These are phyloP conservation scores for Xanthoconium purpureum DNA, from an alignment of 768 basidiomycete species.

Conservation along the genomic window DNA sequence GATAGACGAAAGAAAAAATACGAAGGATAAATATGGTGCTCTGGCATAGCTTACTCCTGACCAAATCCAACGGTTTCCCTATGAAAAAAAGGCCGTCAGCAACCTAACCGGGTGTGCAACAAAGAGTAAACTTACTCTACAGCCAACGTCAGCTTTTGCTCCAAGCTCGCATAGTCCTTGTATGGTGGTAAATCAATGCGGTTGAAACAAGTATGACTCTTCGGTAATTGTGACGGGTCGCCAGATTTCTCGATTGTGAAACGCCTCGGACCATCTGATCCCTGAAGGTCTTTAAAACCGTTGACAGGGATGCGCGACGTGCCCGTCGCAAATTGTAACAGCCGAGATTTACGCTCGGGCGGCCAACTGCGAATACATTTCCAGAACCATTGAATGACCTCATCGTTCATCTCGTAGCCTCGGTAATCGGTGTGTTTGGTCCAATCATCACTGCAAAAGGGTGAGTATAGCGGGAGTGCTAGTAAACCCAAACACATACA, in stretches of 20 bases:
- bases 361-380: conserved; percentile 98
- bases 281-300: conserved; percentile 98
- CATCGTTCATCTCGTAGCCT: conserved; percentile 91
- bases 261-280: conserved; percentile 92
- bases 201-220: conserved; percentile 96
- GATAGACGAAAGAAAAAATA: conserved; percentile 1
- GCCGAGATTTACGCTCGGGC: conserved; percentile 93
- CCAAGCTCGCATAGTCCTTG: conserved; percentile 89
- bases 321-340: conserved; percentile 95
- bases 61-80: conserved; percentile 95
- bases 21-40: conserved; percentile 16
- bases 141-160: conserved; percentile 92
- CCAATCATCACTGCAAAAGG: conserved; percentile 79
- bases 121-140: conserved; percentile 68
- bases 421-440: conserved; percentile 99
- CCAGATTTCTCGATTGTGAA: conserved; percentile 99
- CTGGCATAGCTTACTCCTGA: conserved; percentile 61
- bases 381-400: conserved; percentile 99
- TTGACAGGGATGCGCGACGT: conserved; percentile 97
- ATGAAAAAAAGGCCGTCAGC: conserved; percentile 17
- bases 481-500: conserved; percentile 51
- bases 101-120: conserved; percentile 4
- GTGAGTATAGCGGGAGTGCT: not conserved
- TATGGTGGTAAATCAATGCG: conserved; percentile 97
- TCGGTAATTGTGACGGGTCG: conserved; percentile 93